Percentiles rank a stretch among this genome's conserved stretches.
phyloP scores from a whole-genome alignment of 805 yeast species.

The Diddensiella caesifluorescens region DNA sequence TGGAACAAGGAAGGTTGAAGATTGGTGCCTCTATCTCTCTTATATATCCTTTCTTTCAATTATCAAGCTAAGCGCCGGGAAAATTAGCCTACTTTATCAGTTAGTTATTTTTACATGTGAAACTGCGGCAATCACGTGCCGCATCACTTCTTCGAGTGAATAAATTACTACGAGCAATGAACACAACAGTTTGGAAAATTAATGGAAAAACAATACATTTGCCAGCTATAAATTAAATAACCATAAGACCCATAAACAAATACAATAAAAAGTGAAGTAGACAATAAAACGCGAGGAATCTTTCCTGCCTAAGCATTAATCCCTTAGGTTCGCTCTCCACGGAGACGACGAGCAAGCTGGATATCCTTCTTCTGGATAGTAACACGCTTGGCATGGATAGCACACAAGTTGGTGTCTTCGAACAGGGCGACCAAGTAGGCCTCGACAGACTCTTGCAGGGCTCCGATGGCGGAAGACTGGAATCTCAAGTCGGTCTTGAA shows the following conservation, averaged over 20 bases:
- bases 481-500: slow-evolving; percentile 82
- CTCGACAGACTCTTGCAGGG: slow-evolving; percentile 85
- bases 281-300: neutral
- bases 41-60: too few species aligned
- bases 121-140: too few species aligned
- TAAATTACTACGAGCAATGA: neutral
- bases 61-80: too few species aligned
- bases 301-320: too few species aligned
- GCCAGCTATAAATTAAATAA: slow-evolving; percentile 3
- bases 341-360: slow-evolving; percentile 85
- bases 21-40: too few species aligned
- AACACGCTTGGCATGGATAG: slow-evolving; percentile 91
- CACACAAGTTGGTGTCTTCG: slow-evolving; percentile 88
- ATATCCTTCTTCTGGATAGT: slow-evolving; percentile 89
- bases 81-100: too few species aligned
- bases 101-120: too few species aligned
- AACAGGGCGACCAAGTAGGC: slow-evolving; percentile 81
- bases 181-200: too few species aligned
- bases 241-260: slow-evolving; percentile 4
- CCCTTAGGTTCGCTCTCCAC: slow-evolving; percentile 69
- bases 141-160: too few species aligned
- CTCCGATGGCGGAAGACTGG: slow-evolving; percentile 87
- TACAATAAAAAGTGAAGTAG: neutral
- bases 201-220: too few species aligned
- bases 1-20: too few species aligned